Conservation (phyloP, 2,329 filamentous ascomycete genomes). For the Alternaria postmessia region DNA sequence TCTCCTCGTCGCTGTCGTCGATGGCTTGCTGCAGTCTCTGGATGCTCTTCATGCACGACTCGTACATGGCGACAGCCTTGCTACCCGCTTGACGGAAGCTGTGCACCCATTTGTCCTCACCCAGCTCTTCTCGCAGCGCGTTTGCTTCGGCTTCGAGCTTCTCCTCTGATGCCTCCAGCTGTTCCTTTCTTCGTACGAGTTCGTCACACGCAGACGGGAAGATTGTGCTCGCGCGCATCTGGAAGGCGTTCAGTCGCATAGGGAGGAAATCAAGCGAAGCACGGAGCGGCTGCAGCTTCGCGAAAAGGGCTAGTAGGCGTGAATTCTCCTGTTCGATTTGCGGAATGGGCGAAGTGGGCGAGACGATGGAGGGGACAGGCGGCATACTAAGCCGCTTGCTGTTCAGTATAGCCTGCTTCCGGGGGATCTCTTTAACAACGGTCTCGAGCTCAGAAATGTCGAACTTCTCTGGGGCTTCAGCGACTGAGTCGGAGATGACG, state of each 20-base stretch:
- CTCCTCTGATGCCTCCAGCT: constrained; percentile 84
- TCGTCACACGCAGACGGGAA: constrained; percentile 94
- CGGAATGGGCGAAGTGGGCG: constrained; percentile 66
- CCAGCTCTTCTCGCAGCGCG: constrained; percentile 84
- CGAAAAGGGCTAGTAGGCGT: constrained; percentile 87
- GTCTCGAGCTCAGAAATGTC: constrained; percentile 92
- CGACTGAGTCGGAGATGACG: constrained; percentile 66
- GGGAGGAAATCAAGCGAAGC: constrained; percentile 95
- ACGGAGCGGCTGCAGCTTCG: constrained; percentile 90
- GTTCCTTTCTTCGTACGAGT: constrained; percentile 75
- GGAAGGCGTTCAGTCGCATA: constrained; percentile 90
- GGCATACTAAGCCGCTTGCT: constrained; percentile 75
- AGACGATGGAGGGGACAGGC: constrained; percentile 64
- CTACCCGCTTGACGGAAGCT: constrained; percentile 93
- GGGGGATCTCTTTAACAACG: constrained; percentile 87
- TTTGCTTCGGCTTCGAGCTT: constrained; percentile 91
- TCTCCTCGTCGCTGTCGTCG: constrained; percentile 76
- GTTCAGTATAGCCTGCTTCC: constrained; percentile 58
- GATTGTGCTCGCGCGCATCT: constrained; percentile 74
- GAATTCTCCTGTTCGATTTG: constrained; percentile 78
- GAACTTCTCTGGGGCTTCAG: constrained; percentile 68
- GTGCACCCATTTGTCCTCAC: constrained; percentile 94
- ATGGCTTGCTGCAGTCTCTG: constrained; percentile 81
- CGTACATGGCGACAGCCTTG: constrained; percentile 95
- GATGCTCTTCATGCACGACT: constrained; percentile 89